These are phyloP conservation scores for Chaetomiaceae sp. DNA, from an alignment of 2,329 filamentous ascomycete genomes.

Conservation along the genomic window DNA sequence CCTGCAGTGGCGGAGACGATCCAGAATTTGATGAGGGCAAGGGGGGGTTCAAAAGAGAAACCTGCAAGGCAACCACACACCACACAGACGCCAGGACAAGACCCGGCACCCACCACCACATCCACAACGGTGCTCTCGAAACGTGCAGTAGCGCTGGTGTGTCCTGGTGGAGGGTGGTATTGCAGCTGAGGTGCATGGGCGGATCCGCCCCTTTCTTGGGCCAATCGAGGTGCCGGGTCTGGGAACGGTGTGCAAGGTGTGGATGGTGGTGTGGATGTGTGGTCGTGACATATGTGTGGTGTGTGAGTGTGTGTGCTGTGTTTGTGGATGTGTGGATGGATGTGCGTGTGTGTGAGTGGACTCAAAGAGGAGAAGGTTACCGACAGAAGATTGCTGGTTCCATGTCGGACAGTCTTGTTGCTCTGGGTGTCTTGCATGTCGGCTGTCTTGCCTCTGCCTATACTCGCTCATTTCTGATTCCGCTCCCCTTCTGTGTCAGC, in stretches of 20 bases:
- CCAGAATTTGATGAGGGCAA: too few relatives aligned
- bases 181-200: background rate
- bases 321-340: too few relatives aligned
- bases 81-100: too few relatives aligned
- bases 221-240: constrained; percentile 4
- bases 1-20: too few relatives aligned
- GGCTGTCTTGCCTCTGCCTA: background rate
- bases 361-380: too few relatives aligned
- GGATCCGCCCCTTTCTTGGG: background rate
- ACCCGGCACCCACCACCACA: too few relatives aligned
- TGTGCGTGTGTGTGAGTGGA: too few relatives aligned
- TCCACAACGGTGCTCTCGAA: too few relatives aligned
- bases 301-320: too few relatives aligned
- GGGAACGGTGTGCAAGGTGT: background rate
- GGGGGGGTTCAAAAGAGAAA: too few relatives aligned
- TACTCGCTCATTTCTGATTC: background rate
- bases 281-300: too few relatives aligned
- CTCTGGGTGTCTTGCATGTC: background rate
- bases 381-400: background rate
- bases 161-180: background rate
- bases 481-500: too few relatives aligned
- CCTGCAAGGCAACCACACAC: constrained; percentile 10
- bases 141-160: constrained; percentile 3
- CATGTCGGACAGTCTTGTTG: background rate
- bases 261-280: background rate